Percentiles rank a stretch among this genome's conserved stretches.
These are phyloP conservation scores for Mortierella hygrophila DNA, from an alignment of 192 early-diverging fungal species.

Conservation along the genomic window DNA sequence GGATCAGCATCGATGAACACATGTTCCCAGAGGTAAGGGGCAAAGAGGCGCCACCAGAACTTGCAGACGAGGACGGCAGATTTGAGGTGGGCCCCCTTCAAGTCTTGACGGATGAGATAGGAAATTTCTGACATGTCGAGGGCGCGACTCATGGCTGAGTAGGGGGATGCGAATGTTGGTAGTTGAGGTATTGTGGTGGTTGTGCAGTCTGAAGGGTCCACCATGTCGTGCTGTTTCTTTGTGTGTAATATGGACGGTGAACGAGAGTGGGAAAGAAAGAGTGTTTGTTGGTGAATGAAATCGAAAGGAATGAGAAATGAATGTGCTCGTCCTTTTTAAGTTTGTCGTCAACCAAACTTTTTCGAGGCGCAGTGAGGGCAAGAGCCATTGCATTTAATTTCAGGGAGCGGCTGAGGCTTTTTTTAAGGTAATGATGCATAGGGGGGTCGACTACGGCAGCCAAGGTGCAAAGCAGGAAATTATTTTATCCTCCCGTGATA, in stretches of 20 bases:
- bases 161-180: not conserved
- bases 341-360: not conserved
- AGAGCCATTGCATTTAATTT: not conserved
- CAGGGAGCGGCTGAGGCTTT: not conserved
- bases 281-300: not conserved
- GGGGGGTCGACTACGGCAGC: not conserved
- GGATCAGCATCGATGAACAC: constrained; percentile 30
- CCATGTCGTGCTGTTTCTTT: not conserved
- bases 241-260: not conserved
- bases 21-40: constrained; percentile 32
- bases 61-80: not conserved
- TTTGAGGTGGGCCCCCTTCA: not conserved
- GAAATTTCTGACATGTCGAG: constrained; percentile 24
- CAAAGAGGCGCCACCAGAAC: constrained; percentile 29
- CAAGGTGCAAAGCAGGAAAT: not conserved
- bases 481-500: not conserved
- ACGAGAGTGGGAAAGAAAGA: not conserved
- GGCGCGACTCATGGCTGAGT: constrained; percentile 15
- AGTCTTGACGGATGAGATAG: constrained; percentile 17
- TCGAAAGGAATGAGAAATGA: not conserved
- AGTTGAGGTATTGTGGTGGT: not conserved
- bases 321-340: not conserved
- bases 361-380: not conserved
- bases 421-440: too few species aligned
- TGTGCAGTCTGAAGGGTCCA: not conserved